Conservation (phyloP, 208 protist genomes). For the Novymonas esmeraldas region DNA sequence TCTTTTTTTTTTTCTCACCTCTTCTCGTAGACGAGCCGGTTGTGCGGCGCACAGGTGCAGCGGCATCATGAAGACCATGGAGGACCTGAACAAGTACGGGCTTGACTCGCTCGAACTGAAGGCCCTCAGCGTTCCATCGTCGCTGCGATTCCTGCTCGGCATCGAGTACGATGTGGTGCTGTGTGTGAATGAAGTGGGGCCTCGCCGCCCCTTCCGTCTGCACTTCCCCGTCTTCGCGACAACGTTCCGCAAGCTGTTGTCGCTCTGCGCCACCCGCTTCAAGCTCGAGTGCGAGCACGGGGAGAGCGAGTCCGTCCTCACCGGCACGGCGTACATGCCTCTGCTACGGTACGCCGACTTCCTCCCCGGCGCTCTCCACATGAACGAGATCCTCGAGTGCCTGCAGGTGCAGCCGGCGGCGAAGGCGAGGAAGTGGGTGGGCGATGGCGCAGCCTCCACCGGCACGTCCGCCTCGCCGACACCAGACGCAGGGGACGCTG, state of each 20-base stretch:
- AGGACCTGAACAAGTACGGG: constrained; percentile 33
- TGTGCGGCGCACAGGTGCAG: too few relatives aligned
- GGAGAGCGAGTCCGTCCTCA: constrained; percentile 52
- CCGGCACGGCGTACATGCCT: constrained; percentile 66
- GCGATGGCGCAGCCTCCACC: not conserved
- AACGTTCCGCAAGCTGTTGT: constrained; percentile 76
- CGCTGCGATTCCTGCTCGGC: constrained; percentile 73
- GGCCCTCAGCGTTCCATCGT: constrained; percentile 74
- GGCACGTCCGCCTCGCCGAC: not conserved
- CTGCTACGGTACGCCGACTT: constrained; percentile 86
- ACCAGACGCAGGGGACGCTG: not conserved
- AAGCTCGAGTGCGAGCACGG: constrained; percentile 49
- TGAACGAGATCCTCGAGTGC: constrained; percentile 70
- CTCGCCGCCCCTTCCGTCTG: constrained; percentile 48
- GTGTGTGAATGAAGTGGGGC: constrained; percentile 62
- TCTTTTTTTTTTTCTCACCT: too few relatives aligned
- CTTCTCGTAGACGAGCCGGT: too few relatives aligned
- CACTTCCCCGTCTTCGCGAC: constrained; percentile 63
- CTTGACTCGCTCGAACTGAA: constrained; percentile 79
- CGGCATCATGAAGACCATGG: constrained; percentile 12
- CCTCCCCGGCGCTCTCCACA: constrained; percentile 71
- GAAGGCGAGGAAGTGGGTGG: constrained; percentile 29
- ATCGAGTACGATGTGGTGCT: constrained; percentile 82
- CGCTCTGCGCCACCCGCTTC: constrained; percentile 73
- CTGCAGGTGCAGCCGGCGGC: constrained; percentile 44